A percentile compares a stretch with the other conserved stretches of the same genome.
phyloP scores from a whole-genome alignment of 2,329 filamentous ascomycete species.

The Aphanocladium album region DNA sequence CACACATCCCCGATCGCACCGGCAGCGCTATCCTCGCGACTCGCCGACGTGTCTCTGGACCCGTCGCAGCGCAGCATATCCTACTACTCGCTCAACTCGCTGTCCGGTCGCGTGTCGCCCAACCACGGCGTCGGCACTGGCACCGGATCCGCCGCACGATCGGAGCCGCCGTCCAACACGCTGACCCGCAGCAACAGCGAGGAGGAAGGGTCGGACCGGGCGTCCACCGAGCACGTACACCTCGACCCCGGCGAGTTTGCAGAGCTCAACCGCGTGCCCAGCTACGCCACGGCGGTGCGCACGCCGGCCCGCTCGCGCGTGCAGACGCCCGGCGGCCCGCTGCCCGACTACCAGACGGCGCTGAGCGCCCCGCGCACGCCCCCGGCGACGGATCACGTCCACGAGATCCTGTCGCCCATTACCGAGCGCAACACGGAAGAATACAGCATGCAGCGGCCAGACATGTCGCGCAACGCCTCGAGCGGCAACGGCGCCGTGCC shows the following conservation, averaged over 20 bases:
- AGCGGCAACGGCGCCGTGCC: background rate
- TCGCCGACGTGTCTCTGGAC: slow-evolving; percentile 64
- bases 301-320: slow-evolving; percentile 53
- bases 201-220: slow-evolving; percentile 46
- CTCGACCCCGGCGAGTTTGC: slow-evolving; percentile 56
- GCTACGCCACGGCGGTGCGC: slow-evolving; percentile 69
- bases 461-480: slow-evolving; percentile 8
- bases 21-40: slow-evolving; percentile 55
- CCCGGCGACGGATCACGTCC: slow-evolving; percentile 28
- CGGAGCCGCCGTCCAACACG: slow-evolving; percentile 39
- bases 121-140: slow-evolving; percentile 25
- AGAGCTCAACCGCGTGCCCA: slow-evolving; percentile 68
- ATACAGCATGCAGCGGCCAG: background rate
- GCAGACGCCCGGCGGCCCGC: slow-evolving; percentile 41
- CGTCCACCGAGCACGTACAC: slow-evolving; percentile 53
- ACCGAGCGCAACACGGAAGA: slow-evolving; percentile 22
- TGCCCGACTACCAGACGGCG: slow-evolving; percentile 65
- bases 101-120: slow-evolving; percentile 41
- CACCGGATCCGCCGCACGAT: slow-evolving; percentile 25
- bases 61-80: slow-evolving; percentile 41
- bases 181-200: slow-evolving; percentile 51
- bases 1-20: slow-evolving; percentile 34
- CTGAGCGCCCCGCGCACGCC: slow-evolving; percentile 49
- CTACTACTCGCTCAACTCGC: slow-evolving; percentile 39
- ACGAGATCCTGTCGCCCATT: slow-evolving; percentile 28